Evolutionary conservation across 2,329 filamentous ascomycete genomes (phyloP).

Genomic region (Paraconiothyrium brasiliense): DNA sequence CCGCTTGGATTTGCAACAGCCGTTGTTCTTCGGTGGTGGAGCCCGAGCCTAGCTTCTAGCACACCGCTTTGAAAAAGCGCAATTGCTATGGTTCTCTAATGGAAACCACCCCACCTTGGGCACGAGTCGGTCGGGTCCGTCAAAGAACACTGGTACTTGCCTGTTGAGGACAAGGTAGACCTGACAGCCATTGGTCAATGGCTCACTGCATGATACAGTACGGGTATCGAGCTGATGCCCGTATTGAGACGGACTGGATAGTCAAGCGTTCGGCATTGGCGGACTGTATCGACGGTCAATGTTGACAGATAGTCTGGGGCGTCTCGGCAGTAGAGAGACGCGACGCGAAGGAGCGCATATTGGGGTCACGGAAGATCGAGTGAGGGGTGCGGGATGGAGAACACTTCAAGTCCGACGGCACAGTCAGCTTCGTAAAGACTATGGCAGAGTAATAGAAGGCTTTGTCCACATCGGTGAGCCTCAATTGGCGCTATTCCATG

Average conservation of each 20-base stretch:
- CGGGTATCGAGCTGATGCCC: slow-evolving; percentile 2
- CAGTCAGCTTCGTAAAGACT: background rate
- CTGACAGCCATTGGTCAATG: background rate
- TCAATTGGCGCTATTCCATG: background rate
- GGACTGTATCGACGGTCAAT: background rate
- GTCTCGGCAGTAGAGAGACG: slow-evolving; percentile 6
- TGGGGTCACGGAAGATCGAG: slow-evolving; percentile 5
- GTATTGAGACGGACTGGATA: background rate
- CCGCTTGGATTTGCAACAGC: background rate
- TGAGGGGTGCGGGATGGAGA: no score
- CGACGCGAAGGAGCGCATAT: slow-evolving; percentile 13
- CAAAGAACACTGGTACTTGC: background rate
- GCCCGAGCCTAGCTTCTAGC: background rate
- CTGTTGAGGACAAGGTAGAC: background rate
- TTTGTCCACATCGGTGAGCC: background rate
- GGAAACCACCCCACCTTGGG: background rate
- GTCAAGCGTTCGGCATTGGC: slow-evolving; percentile 4
- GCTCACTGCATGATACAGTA: background rate
- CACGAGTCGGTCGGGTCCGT: slow-evolving; percentile 4
- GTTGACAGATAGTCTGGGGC: background rate
- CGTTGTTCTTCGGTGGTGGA: background rate
- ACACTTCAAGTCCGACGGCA: slow-evolving; percentile 12
- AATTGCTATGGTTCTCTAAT: background rate
- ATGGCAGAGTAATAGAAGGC: background rate
- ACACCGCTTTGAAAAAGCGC: background rate